Evolutionary conservation across 2,329 filamentous ascomycete species (phyloP).

Genomic region (Colletotrichum sp.): DNA sequence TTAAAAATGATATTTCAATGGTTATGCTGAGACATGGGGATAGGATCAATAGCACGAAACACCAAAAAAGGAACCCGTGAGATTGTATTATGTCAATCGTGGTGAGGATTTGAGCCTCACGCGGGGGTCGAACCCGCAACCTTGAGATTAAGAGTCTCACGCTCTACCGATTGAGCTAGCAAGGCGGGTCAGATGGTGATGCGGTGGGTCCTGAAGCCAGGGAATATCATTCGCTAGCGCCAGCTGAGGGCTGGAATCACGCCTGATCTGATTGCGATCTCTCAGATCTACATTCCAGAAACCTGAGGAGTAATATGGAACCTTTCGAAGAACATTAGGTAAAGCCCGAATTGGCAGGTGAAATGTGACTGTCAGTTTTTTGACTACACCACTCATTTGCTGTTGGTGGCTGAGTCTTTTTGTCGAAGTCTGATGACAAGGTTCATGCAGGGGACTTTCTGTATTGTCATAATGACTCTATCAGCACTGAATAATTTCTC

Average conservation of each 20-base stretch:
- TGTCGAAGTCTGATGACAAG: neutral
- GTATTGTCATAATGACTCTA: neutral
- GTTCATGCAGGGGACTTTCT: neutral
- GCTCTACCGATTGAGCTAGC: conserved; percentile 77
- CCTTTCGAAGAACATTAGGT: neutral
- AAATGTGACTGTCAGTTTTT: neutral
- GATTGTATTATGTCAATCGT: neutral
- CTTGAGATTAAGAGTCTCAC: conserved; percentile 66
- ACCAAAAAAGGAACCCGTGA: neutral
- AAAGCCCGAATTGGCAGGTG: neutral
- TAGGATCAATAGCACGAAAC: neutral
- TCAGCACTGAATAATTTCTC: neutral
- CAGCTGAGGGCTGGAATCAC: neutral
- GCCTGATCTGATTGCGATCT: neutral
- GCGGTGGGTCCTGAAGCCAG: rapidly evolving
- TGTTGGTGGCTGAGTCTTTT: neutral
- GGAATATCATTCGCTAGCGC: neutral
- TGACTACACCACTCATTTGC: neutral
- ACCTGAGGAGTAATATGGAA: neutral
- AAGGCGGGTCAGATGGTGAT: neutral
- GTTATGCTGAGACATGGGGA: neutral
- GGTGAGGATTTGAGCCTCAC: conserved; percentile 26
- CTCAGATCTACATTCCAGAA: neutral
- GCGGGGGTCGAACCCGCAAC: conserved; percentile 28
- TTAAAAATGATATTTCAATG: neutral